A percentile compares a stretch with the other conserved stretches of the same genome.
These are phyloP conservation scores for Acaromyces ingoldii DNA, from an alignment of 1,284 basidiomycete species.

Conservation along the genomic window DNA sequence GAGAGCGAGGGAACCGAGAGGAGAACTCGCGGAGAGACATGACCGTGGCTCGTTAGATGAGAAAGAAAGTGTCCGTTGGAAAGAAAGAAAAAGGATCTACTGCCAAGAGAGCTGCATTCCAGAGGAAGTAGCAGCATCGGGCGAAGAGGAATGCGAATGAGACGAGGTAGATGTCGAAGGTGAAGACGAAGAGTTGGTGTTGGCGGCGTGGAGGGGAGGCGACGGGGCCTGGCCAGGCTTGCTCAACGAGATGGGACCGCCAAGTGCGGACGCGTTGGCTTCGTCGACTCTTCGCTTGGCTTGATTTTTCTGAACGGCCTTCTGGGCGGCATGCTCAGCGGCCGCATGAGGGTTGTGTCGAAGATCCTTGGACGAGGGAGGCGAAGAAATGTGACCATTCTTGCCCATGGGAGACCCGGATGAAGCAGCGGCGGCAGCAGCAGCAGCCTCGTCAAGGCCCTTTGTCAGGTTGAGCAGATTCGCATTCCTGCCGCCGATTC, in stretches of 20 bases:
- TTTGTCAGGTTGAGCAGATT: conserved; percentile 10
- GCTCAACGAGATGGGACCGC: conserved; percentile 5
- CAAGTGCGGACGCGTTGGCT: not conserved
- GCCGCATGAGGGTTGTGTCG: conserved; percentile 42
- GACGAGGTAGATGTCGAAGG: conserved; percentile 1
- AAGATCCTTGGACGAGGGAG: conserved; percentile 13
- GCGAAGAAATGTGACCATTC: conserved; percentile 14
- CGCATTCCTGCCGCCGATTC: conserved; percentile 1
- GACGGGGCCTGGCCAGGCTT: not conserved
- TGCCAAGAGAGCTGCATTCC: no score
- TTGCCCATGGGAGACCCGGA: conserved; percentile 7
- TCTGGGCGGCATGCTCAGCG: conserved; percentile 24
- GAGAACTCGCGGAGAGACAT: no score
- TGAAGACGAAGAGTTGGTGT: not conserved
- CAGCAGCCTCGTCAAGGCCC: conserved; percentile 6
- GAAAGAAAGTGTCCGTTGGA: no score
- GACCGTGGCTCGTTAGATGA: no score
- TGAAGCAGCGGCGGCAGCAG: not conserved
- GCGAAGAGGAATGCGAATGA: not conserved
- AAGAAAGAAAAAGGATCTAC: no score
- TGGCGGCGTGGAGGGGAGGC: not conserved
- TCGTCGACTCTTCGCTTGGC: conserved; percentile 1
- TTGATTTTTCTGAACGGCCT: conserved; percentile 27
- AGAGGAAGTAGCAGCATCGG: no score
- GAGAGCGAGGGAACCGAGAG: no score